Evolutionary conservation across 345 rosid genomes (phyloP).

Genomic region (Triadica sebifera): DNA sequence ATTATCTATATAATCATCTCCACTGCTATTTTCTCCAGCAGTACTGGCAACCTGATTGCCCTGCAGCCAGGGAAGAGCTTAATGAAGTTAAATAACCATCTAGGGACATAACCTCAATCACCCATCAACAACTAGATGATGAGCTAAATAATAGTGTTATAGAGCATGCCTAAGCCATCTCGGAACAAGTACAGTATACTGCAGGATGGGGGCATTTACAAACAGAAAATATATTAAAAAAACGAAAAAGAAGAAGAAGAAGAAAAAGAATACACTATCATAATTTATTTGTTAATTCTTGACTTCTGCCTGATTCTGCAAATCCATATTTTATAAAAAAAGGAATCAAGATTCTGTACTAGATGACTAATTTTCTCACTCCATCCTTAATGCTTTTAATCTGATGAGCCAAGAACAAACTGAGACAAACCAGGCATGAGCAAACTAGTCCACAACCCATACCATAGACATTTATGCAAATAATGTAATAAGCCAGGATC

Average conservation of each 20-base stretch:
- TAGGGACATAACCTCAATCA: conserved; percentile 18
- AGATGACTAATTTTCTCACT: background rate
- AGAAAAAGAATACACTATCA: no score
- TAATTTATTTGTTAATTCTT: no score
- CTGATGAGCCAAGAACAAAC: background rate
- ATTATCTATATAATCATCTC: conserved; percentile 54
- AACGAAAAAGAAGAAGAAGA: no score
- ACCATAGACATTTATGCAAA: background rate
- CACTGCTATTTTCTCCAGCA: conserved; percentile 48
- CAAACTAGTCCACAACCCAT: conserved; percentile 13
- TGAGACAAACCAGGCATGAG: background rate
- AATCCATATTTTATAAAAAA: background rate
- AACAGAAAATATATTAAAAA: background rate
- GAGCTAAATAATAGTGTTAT: background rate
- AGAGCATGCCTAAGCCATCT: background rate
- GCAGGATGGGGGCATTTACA: background rate
- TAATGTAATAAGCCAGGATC: conserved; percentile 11
- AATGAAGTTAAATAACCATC: conserved; percentile 10
- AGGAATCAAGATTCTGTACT: background rate
- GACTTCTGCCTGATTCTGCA: background rate
- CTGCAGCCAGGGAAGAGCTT: conserved; percentile 34
- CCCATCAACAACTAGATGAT: background rate
- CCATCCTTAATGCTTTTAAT: background rate
- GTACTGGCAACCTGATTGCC: conserved; percentile 45
- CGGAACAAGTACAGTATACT: background rate